Evolutionary conservation across 768 basidiomycete species (phyloP).

Genomic region (Lactarius deliciosus): DNA sequence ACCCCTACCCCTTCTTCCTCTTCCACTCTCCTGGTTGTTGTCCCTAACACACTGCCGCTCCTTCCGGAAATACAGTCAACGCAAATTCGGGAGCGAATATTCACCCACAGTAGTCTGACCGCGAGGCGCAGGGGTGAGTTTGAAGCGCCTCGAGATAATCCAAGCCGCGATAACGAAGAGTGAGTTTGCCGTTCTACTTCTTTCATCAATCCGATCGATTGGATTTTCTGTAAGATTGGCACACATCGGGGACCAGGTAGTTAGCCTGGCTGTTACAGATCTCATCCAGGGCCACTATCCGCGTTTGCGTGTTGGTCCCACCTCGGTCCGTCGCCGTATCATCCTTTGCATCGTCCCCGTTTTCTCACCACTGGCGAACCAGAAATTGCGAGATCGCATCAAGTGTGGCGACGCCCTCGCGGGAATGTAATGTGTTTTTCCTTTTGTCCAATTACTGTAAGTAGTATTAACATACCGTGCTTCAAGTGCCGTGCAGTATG

Average conservation of each 20-base stretch:
- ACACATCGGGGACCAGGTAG: neutral
- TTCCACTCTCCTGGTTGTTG: neutral
- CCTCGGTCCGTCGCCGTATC: neutral
- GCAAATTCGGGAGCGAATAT: neutral
- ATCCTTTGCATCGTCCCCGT: neutral
- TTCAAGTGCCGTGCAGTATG: constrained; percentile 9
- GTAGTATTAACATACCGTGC: neutral
- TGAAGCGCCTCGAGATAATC: neutral
- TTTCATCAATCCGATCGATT: neutral
- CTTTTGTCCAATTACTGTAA: neutral
- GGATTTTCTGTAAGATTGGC: neutral
- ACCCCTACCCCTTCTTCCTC: neutral
- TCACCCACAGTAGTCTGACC: constrained; percentile 14
- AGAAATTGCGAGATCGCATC: constrained; percentile 5
- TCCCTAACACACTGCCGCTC: neutral
- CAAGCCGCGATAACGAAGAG: constrained; percentile 12
- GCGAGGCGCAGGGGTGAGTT: neutral
- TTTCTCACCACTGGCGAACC: neutral
- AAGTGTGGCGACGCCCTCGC: neutral
- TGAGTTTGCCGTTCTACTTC: neutral
- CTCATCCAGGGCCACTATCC: neutral
- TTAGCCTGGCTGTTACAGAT: neutral
- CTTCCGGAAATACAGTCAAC: constrained; percentile 14
- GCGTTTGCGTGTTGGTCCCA: neutral
- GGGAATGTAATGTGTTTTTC: neutral